A percentile compares a stretch with the other conserved stretches of the same genome.
Evolutionary conservation across 345 rosid species (phyloP).

Genomic region (Crucihimalaya himalaica): DNA sequence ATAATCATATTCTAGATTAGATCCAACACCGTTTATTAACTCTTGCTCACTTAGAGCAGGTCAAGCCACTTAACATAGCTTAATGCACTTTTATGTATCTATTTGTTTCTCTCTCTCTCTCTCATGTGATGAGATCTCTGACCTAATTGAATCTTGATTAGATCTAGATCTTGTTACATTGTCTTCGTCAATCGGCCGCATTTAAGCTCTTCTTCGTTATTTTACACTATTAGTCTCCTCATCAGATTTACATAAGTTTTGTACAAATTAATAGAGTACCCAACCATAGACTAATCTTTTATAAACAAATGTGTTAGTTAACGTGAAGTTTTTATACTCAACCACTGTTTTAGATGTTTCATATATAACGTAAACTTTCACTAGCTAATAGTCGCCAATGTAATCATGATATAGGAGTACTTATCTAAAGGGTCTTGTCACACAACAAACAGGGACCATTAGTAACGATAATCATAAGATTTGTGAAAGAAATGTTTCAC

Average conservation of each 20-base stretch:
- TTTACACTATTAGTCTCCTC: background rate
- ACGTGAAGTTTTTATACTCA: background rate
- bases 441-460: constrained; percentile 34
- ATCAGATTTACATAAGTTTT: background rate
- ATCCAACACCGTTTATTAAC: constrained; percentile 1
- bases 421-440: constrained; percentile 22
- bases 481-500: constrained; percentile 41
- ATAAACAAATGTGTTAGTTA: background rate
- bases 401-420: background rate
- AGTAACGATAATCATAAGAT: constrained; percentile 32
- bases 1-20: constrained; percentile 12
- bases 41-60: constrained; percentile 10
- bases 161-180: constrained; percentile 28
- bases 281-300: background rate
- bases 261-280: background rate
- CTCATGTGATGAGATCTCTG: constrained; percentile 33
- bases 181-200: background rate
- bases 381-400: background rate
- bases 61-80: constrained; percentile 16
- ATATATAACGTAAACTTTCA: background rate
- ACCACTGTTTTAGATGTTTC: background rate
- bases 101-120: background rate
- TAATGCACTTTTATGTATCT: background rate
- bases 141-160: constrained; percentile 23
- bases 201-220: background rate